Percentiles rank a stretch among this genome's conserved stretches.
Conservation (phyloP, 441 rosid genomes). For the Dalechampia spathulata region DNA sequence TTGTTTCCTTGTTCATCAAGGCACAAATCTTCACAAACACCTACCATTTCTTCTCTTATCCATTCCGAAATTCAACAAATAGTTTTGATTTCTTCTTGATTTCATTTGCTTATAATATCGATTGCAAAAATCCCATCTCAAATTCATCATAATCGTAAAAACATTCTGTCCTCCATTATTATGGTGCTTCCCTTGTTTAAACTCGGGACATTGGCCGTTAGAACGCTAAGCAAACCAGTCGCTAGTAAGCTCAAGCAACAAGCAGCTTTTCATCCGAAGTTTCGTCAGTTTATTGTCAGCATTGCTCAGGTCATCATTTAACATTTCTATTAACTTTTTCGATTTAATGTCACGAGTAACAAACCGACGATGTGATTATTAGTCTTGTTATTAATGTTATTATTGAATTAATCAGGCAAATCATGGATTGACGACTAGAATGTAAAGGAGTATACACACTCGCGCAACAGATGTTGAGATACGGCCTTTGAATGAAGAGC, state of each 20-base stretch:
- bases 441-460: constrained; percentile 65
- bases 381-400: no score
- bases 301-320: constrained; percentile 51
- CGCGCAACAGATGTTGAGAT: constrained; percentile 82
- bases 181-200: constrained; percentile 37
- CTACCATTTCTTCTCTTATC: neutral
- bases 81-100: no score
- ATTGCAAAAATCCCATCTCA: no score
- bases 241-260: constrained; percentile 71
- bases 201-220: constrained; percentile 67
- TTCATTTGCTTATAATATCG: neutral
- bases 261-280: constrained; percentile 55
- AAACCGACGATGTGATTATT: no score
- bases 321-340: neutral
- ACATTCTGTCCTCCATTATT: neutral
- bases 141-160: no score
- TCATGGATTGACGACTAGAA: constrained; percentile 61
- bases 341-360: no score
- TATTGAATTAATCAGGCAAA: constrained; percentile 37
- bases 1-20: neutral
- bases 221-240: constrained; percentile 72
- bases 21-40: neutral
- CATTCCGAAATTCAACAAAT: neutral
- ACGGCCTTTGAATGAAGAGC: constrained; percentile 83
- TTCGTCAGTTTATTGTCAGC: constrained; percentile 63